Evolutionary conservation across 1,139 yeast genomes (phyloP).

Genomic region (Debaryomyces robertsiae): DNA sequence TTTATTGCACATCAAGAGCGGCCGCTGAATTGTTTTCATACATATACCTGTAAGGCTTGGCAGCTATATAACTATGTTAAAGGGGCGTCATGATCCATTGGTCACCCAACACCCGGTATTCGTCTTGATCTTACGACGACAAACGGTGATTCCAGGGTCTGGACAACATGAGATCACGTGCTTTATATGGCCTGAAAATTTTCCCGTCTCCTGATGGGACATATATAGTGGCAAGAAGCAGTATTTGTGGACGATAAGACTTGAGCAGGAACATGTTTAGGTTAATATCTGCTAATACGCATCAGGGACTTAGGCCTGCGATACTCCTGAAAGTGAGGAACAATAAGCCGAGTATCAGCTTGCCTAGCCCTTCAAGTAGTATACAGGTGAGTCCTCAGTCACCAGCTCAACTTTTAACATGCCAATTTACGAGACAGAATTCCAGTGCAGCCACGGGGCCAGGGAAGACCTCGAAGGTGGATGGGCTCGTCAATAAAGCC

Average conservation of each 20-base stretch:
- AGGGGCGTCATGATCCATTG: too few relatives aligned
- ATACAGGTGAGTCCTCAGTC: conserved; percentile 13
- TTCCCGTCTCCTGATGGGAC: too few relatives aligned
- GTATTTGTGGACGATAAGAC: too few relatives aligned
- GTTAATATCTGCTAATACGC: conserved; percentile 40
- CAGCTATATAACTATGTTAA: too few relatives aligned
- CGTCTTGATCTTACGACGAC: too few relatives aligned
- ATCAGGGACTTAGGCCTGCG: conserved; percentile 41
- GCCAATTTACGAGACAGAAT: conserved; percentile 21
- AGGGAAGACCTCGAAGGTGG: conserved; percentile 17
- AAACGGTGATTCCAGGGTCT: too few relatives aligned
- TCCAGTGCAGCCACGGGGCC: conserved; percentile 17
- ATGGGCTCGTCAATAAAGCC: conserved; percentile 20
- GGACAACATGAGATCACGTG: too few relatives aligned
- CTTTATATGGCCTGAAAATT: conserved; percentile 7
- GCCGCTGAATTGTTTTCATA: too few relatives aligned
- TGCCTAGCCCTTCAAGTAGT: conserved; percentile 15
- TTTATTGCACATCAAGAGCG: too few relatives aligned
- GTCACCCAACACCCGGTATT: too few relatives aligned
- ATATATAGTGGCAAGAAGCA: conserved; percentile 8
- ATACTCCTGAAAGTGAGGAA: conserved; percentile 43
- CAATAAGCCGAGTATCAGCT: conserved; percentile 27
- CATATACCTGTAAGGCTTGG: too few relatives aligned
- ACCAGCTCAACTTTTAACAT: conserved; percentile 13
- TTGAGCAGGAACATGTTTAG: conserved; percentile 35